phyloP scores from a whole-genome alignment of 1,284 basidiomycete species.

The Malassezia equina region DNA sequence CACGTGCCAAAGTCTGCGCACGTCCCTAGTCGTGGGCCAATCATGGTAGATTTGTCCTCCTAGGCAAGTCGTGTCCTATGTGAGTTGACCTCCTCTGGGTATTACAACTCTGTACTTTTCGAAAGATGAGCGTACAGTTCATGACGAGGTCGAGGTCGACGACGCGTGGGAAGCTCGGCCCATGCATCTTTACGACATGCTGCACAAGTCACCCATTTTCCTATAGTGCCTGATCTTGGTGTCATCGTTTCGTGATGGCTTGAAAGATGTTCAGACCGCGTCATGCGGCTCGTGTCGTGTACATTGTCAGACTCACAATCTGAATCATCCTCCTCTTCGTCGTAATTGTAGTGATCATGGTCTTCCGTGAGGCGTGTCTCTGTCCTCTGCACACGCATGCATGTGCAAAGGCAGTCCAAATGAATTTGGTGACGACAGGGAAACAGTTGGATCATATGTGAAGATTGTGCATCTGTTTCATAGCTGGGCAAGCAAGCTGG shows the following conservation, averaged over 20 bases:
- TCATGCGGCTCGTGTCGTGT: neutral
- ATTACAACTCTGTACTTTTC: neutral
- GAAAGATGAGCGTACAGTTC: neutral
- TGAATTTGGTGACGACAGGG: conserved; percentile 43
- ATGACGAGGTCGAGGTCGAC: conserved; percentile 12
- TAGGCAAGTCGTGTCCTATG: neutral
- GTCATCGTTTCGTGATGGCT: neutral
- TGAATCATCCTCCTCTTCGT: conserved; percentile 16
- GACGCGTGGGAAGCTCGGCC: conserved; percentile 30
- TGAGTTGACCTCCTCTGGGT: neutral
- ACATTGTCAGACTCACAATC: neutral
- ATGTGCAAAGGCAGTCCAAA: conserved; percentile 36
- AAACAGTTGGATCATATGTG: conserved; percentile 21
- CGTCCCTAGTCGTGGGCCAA: neutral
- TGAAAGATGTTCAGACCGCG: neutral
- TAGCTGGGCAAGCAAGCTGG: conserved; percentile 35
- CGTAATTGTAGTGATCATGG: conserved; percentile 4
- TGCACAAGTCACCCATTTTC: conserved; percentile 42
- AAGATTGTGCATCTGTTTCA: conserved; percentile 1
- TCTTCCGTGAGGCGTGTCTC: too few species aligned
- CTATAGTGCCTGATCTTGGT: conserved; percentile 14
- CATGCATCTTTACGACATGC: conserved; percentile 37
- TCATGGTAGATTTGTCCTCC: neutral
- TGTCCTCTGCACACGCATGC: conserved; percentile 30
- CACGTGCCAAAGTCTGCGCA: neutral